Evolutionary conservation across 2,329 filamentous ascomycete genomes (phyloP), one percentile per base, ranked within the genome.

Genomic region (Stenocarpella maydis): DNA sequence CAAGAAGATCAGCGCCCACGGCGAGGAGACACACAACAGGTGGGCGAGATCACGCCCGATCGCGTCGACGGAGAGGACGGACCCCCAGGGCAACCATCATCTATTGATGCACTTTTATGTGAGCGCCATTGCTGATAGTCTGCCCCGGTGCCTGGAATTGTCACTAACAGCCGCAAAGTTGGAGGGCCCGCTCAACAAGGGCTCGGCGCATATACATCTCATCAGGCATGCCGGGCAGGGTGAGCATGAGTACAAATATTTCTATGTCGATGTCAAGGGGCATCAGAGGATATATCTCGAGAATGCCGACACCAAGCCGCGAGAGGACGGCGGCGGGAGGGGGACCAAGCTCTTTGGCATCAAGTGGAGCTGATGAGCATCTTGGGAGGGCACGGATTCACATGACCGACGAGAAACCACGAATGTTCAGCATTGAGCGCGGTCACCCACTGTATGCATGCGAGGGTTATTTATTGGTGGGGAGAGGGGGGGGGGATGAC

Each of bases 81-180:
- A 98, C 77, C 82, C 86, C 14, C 85, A 89, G 71, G 95, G 95
- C 5, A 90, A 90, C 24, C 91, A 97, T 72, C 94, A 98, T 78
- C 79, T 98, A 72, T 82, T 89, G 72, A 94, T 98, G 87, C 90
- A 94, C 74, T 98, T 98, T 79, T 90, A 96, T 77, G 91, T 92
- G 81, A 74, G 88, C 78, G 5, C 34, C 17, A 47, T n/a, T 4
- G 3, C 1, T 6, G 9, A 54, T 2, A 3, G 61, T 4, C 76
- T 91, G 87, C 90, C 97, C 50, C 90, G 94, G 76, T 87, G 39
- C 91, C 91, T 65, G 86, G 86, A 34, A 94, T 94, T 19, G 84
- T 90, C 0, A 94, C 94, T 12, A 85, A 90, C 73, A 81, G 96
- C 67, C 93, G 4, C 68, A 9, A 77, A 92, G 88, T 90, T 97